These are phyloP conservation scores for Gossypium rotundifolium DNA, from an alignment of 345 rosid species.

Conservation along the genomic window DNA sequence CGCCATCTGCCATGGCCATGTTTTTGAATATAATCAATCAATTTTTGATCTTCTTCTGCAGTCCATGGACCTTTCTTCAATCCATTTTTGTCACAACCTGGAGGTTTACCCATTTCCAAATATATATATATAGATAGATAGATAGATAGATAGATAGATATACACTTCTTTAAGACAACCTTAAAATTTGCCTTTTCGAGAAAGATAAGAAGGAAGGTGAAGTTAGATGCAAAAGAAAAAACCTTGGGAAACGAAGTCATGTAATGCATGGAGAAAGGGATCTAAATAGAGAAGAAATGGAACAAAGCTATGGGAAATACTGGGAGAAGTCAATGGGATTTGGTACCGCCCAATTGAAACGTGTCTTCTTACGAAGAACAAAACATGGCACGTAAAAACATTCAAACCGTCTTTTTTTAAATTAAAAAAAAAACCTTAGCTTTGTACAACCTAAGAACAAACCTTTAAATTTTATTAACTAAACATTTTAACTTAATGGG, in stretches of 20 bases:
- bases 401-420: slow-evolving; percentile 1
- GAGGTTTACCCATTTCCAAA: slow-evolving; percentile 44
- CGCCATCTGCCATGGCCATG: slow-evolving; percentile 89
- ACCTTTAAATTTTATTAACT: background rate
- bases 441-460: background rate
- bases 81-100: slow-evolving; percentile 43
- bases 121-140: background rate
- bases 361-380: slow-evolving; percentile 31
- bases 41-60: slow-evolving; percentile 71
- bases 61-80: slow-evolving; percentile 93
- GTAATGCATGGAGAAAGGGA: slow-evolving; percentile 8
- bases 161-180: background rate
- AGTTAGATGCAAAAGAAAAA: background rate
- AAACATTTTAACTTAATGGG: background rate
- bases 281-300: slow-evolving; percentile 19
- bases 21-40: slow-evolving; percentile 51
- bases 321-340: slow-evolving; percentile 48
- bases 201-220: background rate
- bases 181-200: background rate
- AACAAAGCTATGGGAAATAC: slow-evolving; percentile 10
- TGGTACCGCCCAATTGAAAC: slow-evolving; percentile 63
- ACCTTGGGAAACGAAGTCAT: background rate
- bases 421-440: too few species aligned
- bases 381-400: background rate
- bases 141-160: background rate